Conservation (phyloP, 1,284 basidiomycete genomes). For the Hortiboletus rubellus region DNA sequence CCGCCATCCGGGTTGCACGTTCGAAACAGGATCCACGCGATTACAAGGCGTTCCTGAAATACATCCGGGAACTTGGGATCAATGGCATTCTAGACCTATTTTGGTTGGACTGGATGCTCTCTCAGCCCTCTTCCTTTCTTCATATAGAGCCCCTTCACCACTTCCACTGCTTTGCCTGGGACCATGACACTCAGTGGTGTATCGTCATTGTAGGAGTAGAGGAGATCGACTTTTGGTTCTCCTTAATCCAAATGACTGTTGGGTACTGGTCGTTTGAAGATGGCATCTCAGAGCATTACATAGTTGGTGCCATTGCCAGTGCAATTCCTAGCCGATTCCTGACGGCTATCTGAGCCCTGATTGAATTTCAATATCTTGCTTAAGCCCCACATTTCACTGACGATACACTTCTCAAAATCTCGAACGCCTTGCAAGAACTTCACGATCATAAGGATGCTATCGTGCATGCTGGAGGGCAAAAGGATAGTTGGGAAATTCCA, state of each 20-base stretch:
- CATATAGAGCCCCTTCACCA: not conserved
- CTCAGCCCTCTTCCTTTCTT: not conserved
- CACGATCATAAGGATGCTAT: not conserved
- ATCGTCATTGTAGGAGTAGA: not conserved
- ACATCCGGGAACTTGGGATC: not conserved
- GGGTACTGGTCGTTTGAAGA: too few species aligned
- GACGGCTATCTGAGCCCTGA: not conserved
- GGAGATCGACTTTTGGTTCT: not conserved
- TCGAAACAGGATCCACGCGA: too few species aligned
- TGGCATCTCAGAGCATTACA: too few species aligned
- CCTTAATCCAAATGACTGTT: not conserved
- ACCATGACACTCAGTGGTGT: not conserved
- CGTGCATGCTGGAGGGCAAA: not conserved
- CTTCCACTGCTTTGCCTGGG: not conserved
- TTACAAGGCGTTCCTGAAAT: too few species aligned
- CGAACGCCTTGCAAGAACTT: not conserved
- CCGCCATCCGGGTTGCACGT: too few species aligned
- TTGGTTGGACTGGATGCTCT: not conserved
- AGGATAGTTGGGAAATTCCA: not conserved
- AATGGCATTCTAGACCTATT: not conserved
- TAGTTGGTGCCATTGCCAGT: constrained; percentile 1
- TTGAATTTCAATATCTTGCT: not conserved
- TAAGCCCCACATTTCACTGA: constrained; percentile 1
- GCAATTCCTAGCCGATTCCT: constrained; percentile 2
- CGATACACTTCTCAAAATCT: not conserved